Conservation (phyloP, 345 rosid genomes). For the Hevea brasiliensis region DNA sequence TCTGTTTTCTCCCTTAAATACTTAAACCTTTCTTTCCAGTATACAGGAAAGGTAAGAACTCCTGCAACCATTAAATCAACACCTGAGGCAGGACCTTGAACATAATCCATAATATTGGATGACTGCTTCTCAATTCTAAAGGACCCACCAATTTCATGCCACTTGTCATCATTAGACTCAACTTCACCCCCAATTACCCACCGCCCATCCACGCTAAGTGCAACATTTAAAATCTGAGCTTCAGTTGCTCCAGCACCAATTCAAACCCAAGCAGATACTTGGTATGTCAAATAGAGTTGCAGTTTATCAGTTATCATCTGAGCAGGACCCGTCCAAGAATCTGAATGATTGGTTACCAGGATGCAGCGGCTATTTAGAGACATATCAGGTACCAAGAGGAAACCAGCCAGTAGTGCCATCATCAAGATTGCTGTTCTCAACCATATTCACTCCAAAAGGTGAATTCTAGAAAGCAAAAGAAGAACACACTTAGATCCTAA, state of each 20-base stretch:
- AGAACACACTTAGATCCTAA: slow-evolving; percentile 11
- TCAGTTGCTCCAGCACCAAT: slow-evolving; percentile 49
- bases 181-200: slow-evolving; percentile 91
- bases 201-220: slow-evolving; percentile 72
- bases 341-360: slow-evolving; percentile 64
- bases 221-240: slow-evolving; percentile 79
- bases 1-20: slow-evolving; percentile 58
- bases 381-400: slow-evolving; percentile 64
- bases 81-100: slow-evolving; percentile 81
- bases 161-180: slow-evolving; percentile 56
- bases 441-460: slow-evolving; percentile 63
- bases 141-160: slow-evolving; percentile 90
- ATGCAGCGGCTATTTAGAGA: slow-evolving; percentile 74
- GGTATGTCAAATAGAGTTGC: slow-evolving; percentile 75
- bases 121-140: slow-evolving; percentile 88
- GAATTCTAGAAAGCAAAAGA: slow-evolving; percentile 47
- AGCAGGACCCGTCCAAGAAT: slow-evolving; percentile 97
- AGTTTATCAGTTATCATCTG: slow-evolving; percentile 77
- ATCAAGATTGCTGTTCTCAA: slow-evolving; percentile 62
- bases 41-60: slow-evolving; percentile 74
- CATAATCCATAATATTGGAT: slow-evolving; percentile 63
- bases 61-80: slow-evolving; percentile 76
- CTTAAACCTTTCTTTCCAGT: slow-evolving; percentile 58
- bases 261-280: slow-evolving; percentile 89
- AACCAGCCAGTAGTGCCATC: slow-evolving; percentile 74